phyloP scores from a whole-genome alignment of 768 basidiomycete species.

The Plicaturopsis crispa region DNA sequence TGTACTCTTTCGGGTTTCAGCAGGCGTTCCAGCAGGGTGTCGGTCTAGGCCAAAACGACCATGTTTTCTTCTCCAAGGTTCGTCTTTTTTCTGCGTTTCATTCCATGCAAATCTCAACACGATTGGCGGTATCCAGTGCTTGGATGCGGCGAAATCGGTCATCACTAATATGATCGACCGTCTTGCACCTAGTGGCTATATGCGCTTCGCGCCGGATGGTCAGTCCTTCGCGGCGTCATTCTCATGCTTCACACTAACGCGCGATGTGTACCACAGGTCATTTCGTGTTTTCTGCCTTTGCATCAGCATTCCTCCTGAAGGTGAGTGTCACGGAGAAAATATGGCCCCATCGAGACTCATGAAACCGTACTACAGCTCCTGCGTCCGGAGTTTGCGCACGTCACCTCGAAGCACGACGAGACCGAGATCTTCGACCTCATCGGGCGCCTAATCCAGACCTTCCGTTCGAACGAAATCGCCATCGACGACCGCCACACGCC shows the following conservation, averaged over 20 bases:
- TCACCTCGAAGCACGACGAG: conserved; percentile 55
- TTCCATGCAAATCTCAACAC: background rate
- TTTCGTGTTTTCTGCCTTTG: conserved; percentile 75
- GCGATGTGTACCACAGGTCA: conserved; percentile 37
- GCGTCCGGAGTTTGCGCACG: conserved; percentile 63
- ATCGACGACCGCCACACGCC: conserved; percentile 81
- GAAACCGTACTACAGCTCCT: conserved; percentile 39
- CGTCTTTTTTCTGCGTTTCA: conserved; percentile 7
- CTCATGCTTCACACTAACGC: background rate
- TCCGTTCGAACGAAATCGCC: conserved; percentile 65
- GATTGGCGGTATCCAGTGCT: conserved; percentile 36
- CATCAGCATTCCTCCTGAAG: conserved; percentile 79
- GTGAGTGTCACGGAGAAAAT: conserved; percentile 23
- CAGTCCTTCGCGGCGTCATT: conserved; percentile 10
- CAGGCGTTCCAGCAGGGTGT: conserved; percentile 57
- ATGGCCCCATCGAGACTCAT: background rate
- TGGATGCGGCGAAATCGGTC: conserved; percentile 62
- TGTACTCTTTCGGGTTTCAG: conserved; percentile 85
- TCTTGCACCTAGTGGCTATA: conserved; percentile 64
- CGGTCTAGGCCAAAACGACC: conserved; percentile 53
- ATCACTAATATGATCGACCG: conserved; percentile 58
- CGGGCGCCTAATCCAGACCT: conserved; percentile 60
- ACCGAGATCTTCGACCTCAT: conserved; percentile 68
- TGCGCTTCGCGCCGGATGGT: conserved; percentile 78
- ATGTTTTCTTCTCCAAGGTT: conserved; percentile 64